phyloP scores from a whole-genome alignment of 805 yeast species.

The Schwanniomyces yamadae region DNA sequence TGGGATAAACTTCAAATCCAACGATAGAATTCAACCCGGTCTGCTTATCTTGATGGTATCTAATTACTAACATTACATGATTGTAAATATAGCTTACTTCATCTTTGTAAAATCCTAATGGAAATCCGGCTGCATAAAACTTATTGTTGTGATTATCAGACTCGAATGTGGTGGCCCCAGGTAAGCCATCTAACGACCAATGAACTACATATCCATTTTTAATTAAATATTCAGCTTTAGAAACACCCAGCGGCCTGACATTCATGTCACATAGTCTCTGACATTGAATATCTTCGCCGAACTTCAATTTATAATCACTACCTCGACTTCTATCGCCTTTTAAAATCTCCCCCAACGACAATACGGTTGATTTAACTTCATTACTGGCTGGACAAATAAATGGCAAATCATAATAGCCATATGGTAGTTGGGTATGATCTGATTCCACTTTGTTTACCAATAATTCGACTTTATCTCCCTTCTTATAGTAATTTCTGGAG shows the following conservation, averaged over 20 bases:
- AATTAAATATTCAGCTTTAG: conserved; percentile 59
- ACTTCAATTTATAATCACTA: conserved; percentile 63
- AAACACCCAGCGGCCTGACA: conserved; percentile 46
- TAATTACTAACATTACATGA: conserved; percentile 76
- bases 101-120: conserved; percentile 69
- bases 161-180: conserved; percentile 83
- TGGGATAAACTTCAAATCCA: conserved; percentile 89
- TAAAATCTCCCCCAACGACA: conserved; percentile 74
- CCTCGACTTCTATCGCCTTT: conserved; percentile 80
- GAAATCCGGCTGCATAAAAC: conserved; percentile 84
- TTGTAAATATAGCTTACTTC: conserved; percentile 62
- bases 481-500: conserved; percentile 36
- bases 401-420: conserved; percentile 71
- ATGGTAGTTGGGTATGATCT: conserved; percentile 74
- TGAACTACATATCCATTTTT: conserved; percentile 73
- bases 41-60: conserved; percentile 55
- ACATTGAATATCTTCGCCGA: conserved; percentile 68
- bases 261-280: conserved; percentile 63
- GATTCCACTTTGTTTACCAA: conserved; percentile 78
- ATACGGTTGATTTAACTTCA: conserved; percentile 55
- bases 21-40: conserved; percentile 59
- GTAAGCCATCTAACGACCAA: conserved; percentile 81
- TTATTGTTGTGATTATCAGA: conserved; percentile 55
- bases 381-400: conserved; percentile 72
- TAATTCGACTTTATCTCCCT: conserved; percentile 65